Base-by-base conservation (phyloP, 169 alveolate species). In the Sarcocystis neurona region DNA sequence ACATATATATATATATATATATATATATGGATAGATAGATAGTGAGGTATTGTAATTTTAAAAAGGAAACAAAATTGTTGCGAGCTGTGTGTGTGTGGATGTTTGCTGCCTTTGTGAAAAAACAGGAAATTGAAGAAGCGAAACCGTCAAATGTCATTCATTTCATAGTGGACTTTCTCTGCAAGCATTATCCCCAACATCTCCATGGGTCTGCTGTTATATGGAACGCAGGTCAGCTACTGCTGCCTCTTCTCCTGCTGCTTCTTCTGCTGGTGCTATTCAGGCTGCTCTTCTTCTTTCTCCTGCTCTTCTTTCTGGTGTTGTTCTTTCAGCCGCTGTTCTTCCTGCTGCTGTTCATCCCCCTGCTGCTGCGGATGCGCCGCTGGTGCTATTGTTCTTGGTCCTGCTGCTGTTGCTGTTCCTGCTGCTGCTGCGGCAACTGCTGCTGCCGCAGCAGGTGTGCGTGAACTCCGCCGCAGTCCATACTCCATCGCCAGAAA, bases 101-200 rank as follows among this genome's bases (percentile, higher is more conserved):
- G 41, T 72, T 20, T 72, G 80, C 20, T 34, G 12, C 84, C 15
- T n/a, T n/a, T n/a, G n/a, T n/a, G n/a, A n/a, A n/a, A n/a, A n/a
- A 15, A 12, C 92, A 91, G 92, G 94, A 92, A 84, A 79, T 92
- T 12, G 93, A 89, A 39, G 92, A 79, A 20, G 66, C 75, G n/a
- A 60, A 89, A 47, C 94, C 94, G 18, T 39, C 87, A n/a, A 92
- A 92, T 56, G 85, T 88, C 56, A 86, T 92, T 44, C 82, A 82
- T 84, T 92, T 88, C 46, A 89, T 92, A 56, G 94, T 92, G 48
- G 94, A 90, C 89, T 89, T 92, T 60, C 87, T 92, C 39, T 92
- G 94, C 92, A 90, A 87, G 68, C 92, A 89, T 46, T 92, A 92
- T 47, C 94, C 94, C 58, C 91, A 89, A 60, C 93, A 92, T 47